phyloP scores from a whole-genome alignment of 768 basidiomycete species.

The Pleurotus giganteus region DNA sequence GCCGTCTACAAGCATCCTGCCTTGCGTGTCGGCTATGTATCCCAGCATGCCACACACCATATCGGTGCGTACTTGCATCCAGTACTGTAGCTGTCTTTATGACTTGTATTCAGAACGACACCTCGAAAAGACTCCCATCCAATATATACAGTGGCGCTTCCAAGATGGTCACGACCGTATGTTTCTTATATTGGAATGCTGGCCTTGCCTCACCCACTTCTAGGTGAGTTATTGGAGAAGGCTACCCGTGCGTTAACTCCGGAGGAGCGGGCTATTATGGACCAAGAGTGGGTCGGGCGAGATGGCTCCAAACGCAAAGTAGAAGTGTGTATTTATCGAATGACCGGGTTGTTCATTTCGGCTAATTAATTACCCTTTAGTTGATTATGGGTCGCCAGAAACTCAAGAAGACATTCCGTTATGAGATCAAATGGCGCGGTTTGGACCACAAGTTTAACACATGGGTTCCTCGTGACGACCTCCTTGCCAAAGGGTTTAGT shows the following conservation, averaged over 20 bases:
- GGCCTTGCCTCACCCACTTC: background rate
- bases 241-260: conserved; percentile 86
- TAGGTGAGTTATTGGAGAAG: conserved; percentile 89
- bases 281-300: conserved; percentile 87
- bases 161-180: conserved; percentile 96
- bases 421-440: conserved; percentile 87
- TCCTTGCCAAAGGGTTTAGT: conserved; percentile 81
- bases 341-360: background rate
- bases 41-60: conserved; percentile 97
- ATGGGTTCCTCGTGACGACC: conserved; percentile 87
- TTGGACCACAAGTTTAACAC: conserved; percentile 86
- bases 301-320: conserved; percentile 89
- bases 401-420: conserved; percentile 92
- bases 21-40: conserved; percentile 93
- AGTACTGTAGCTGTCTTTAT: conserved; percentile 8
- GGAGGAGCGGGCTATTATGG: conserved; percentile 76
- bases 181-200: conserved; percentile 21
- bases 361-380: conserved; percentile 30
- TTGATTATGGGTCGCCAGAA: conserved; percentile 94
- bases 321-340: conserved; percentile 54
- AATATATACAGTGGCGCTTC: conserved; percentile 99
- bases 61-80: conserved; percentile 52
- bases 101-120: conserved; percentile 64
- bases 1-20: conserved; percentile 93
- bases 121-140: conserved; percentile 93